Conservation (phyloP, 176 grass and related monocot genomes). For the Oryza australiensis region DNA sequence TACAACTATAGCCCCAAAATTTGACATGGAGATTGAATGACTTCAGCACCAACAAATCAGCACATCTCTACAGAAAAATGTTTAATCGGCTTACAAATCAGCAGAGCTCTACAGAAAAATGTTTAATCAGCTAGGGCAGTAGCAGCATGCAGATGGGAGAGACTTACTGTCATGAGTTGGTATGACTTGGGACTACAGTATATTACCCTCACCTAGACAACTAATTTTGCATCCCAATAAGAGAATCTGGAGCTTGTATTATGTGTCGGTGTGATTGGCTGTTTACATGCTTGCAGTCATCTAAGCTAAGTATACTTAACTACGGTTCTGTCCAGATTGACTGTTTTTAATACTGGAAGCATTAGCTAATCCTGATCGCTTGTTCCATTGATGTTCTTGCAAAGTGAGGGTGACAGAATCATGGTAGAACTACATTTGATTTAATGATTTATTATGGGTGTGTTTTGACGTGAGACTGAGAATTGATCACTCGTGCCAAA, state of each 20-base stretch:
- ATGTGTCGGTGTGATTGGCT: conserved; percentile 50
- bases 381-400: conserved; percentile 20
- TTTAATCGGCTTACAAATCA: conserved; percentile 37
- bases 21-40: conserved; percentile 39
- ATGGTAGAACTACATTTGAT: not conserved
- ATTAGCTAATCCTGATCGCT: conserved; percentile 37
- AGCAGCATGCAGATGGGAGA: conserved; percentile 10
- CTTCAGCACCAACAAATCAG: conserved; percentile 41
- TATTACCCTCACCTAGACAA: conserved; percentile 37
- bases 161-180: not conserved
- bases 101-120: not conserved
- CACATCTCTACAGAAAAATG: not conserved
- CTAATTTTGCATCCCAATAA: conserved; percentile 51
- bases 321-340: conserved; percentile 36
- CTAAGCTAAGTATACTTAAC: conserved; percentile 28
- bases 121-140: conserved; percentile 4
- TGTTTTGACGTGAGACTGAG: conserved; percentile 3
- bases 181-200: not conserved
- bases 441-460: not conserved
- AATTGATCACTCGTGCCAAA: conserved; percentile 21
- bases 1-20: not conserved
- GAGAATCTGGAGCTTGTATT: conserved; percentile 48
- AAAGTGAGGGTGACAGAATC: no score
- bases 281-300: conserved; percentile 49
- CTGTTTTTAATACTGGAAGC: conserved; percentile 29